Conservation (phyloP, 352 stramenopile species). For the Pythium grandisporangium region DNA sequence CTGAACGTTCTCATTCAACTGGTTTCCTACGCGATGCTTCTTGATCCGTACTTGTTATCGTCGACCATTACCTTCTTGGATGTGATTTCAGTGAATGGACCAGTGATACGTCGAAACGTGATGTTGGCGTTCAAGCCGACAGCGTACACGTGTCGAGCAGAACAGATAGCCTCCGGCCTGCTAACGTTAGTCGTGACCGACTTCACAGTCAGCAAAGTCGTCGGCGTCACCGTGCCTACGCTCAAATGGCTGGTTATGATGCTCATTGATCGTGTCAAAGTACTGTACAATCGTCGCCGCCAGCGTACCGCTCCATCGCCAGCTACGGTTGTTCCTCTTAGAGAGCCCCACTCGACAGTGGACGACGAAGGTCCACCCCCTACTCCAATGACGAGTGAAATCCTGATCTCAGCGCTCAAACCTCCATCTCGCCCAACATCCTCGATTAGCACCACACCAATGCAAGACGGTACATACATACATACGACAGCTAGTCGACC, state of each 20-base stretch:
- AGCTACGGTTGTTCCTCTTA: too few relatives aligned
- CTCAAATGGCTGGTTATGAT: conserved; percentile 9
- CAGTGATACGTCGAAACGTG: conserved; percentile 35
- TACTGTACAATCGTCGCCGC: too few relatives aligned
- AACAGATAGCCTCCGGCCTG: conserved; percentile 53
- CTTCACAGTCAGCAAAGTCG: conserved; percentile 60
- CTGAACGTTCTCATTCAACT: conserved; percentile 78
- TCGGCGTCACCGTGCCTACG: conserved; percentile 18
- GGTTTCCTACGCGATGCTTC: conserved; percentile 55
- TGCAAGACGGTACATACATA: too few relatives aligned
- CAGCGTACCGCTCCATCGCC: too few relatives aligned
- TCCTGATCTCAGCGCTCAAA: not conserved
- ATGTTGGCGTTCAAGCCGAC: conserved; percentile 57
- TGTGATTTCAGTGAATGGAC: conserved; percentile 31
- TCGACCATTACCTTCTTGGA: conserved; percentile 19
- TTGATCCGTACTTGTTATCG: conserved; percentile 59
- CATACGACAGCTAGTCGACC: too few relatives aligned
- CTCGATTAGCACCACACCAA: too few relatives aligned
- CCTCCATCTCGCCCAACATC: not conserved
- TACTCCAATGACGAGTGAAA: not conserved
- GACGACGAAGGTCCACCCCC: conserved; percentile 3
- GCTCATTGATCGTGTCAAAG: not conserved
- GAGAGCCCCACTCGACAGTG: conserved; percentile 8
- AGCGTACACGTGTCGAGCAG: conserved; percentile 38
- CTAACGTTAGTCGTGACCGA: conserved; percentile 68